phyloP scores from a whole-genome alignment of 306 rosid genomes.

The apple (Malus domestica) region ASM211411v1 NC_041792.1:971001-971500 shows the following conservation, averaged over 20 bases:
- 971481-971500: not conserved
- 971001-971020: not conserved
- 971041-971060: not conserved
- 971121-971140: not conserved
- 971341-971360: slow-evolving; percentile 56
- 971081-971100: not conserved
- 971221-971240: not conserved
- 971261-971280: not conserved
- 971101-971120: not conserved
- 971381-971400: slow-evolving; percentile 61
- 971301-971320: not conserved
- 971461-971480: not conserved
- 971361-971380: slow-evolving; percentile 64
- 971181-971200: not conserved
- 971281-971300: not conserved
- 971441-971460: not conserved
- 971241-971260: not conserved
- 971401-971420: slow-evolving; percentile 64
- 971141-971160: not conserved
- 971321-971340: slow-evolving; percentile 22
- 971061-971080: not conserved
- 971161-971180: not conserved
- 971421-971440: slow-evolving; percentile 3
- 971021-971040: not conserved
- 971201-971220: not conserved